Percentiles rank a stretch among this genome's conserved stretches.
Evolutionary conservation across 768 basidiomycete species (phyloP).

Genomic region (Auriscalpium microsporum): DNA sequence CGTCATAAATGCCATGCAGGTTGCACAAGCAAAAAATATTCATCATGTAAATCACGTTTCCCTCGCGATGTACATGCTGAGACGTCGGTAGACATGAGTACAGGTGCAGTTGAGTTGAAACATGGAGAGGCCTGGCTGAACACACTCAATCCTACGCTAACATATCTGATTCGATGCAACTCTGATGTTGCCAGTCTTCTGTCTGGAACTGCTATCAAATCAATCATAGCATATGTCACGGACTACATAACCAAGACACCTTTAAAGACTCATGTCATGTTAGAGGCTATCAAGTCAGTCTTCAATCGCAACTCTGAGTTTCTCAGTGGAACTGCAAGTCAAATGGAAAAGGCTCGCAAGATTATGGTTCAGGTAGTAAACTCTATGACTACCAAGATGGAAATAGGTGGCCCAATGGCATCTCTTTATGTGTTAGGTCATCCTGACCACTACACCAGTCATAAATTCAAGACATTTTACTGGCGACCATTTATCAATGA

Average conservation of each 20-base stretch:
- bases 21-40: conserved; percentile 20
- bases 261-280: conserved; percentile 32
- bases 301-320: conserved; percentile 19
- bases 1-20: conserved; percentile 16
- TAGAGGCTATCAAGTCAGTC: conserved; percentile 22
- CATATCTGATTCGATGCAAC: conserved; percentile 30
- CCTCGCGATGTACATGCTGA: conserved; percentile 21
- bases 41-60: conserved; percentile 29
- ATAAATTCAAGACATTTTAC: conserved; percentile 25
- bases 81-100: conserved; percentile 21
- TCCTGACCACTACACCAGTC: conserved; percentile 33
- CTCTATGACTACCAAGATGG: conserved; percentile 25
- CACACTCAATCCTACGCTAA: conserved; percentile 21
- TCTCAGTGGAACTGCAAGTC: conserved; percentile 1
- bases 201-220: no score
- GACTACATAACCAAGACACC: conserved; percentile 36
- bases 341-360: conserved; percentile 18
- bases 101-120: conserved; percentile 23
- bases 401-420: conserved; percentile 31
- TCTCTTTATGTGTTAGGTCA: conserved; percentile 26
- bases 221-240: conserved; percentile 22
- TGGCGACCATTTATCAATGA: conserved; percentile 27
- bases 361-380: conserved; percentile 32
- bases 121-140: conserved; percentile 30
- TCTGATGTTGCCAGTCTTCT: conserved; percentile 29